Evolutionary conservation across 345 rosid species (phyloP), one percentile per base, ranked within the genome.

Genomic region (Cardamine resedifolia): DNA sequence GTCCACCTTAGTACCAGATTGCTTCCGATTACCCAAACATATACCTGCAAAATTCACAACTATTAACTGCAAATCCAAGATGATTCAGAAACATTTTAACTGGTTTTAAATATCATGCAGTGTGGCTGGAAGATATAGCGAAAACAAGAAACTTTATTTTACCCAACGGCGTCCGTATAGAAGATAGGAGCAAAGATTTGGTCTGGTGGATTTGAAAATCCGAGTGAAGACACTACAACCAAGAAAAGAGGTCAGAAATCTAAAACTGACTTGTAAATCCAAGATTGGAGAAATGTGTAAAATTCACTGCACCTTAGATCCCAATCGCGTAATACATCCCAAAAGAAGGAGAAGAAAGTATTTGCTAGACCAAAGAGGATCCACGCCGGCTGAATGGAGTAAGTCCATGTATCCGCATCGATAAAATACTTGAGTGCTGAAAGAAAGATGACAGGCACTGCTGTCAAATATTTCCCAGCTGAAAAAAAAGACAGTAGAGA

Each of bases 311-410:
- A 92, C 98, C 99, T 88, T 79, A 92, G 75, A 82, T 92, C 98
- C 99, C 98, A 96, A 74, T 96, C 99, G 16, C 98, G 81, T 59
- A 89, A 84, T 26, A 96, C 76, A 64, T 96, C 98, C 99, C 99
- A 96, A 77, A 88, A 92, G 85, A 90, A 96, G 4, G 99, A 96
- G 80, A 87, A 95, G 31, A 83, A 76, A 5, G 97, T 86, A 78
- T 90, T 96, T 79, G 94, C 70, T 65, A 96, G 87, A 71, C 91
- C 65, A 8, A 88, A 86, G 72, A 88, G 79, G 75, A 96, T 92
- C 99, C 99, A 96, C 3, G 94, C 90, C 9, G 98, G 98, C 64
- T 90, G 85, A 59, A 90, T 88, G 65, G 88, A 85, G 75, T 80
- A 80, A 45, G 80, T 90, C 99, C 99, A 96, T 58, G 80, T 87